phyloP scores from a whole-genome alignment of 2,329 filamentous ascomycete genomes.

The Lecanosticta acicola region DNA sequence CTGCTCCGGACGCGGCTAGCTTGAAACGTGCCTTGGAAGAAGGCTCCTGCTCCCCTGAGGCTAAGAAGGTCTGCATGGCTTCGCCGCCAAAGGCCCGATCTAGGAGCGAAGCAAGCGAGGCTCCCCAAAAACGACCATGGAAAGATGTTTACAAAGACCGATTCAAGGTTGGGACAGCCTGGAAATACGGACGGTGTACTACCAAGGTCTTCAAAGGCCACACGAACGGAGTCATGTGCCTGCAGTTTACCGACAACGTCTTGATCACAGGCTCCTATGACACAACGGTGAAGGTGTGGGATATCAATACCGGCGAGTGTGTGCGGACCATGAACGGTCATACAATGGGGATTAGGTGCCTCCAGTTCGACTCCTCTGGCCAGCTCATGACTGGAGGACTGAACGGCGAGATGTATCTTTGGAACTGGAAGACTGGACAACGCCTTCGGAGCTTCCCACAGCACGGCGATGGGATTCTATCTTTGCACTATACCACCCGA shows the following conservation, averaged over 20 bases:
- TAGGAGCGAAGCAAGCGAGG: constrained; percentile 29
- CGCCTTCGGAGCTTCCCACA: constrained; percentile 75
- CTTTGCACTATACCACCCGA: constrained; percentile 78
- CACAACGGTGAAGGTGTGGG: constrained; percentile 91
- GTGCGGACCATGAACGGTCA: constrained; percentile 81
- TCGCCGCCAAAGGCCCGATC: constrained; percentile 13
- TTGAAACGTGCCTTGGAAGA: constrained; percentile 22
- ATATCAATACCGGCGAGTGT: constrained; percentile 80
- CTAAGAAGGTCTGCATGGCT: constrained; percentile 26
- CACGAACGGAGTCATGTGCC: constrained; percentile 76
- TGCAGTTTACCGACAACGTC: constrained; percentile 80
- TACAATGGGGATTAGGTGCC: constrained; percentile 72
- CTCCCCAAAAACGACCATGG: constrained; percentile 63
- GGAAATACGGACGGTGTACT: constrained; percentile 88
- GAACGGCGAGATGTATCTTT: constrained; percentile 82
- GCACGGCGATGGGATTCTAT: constrained; percentile 77
- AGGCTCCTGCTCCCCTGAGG: constrained; percentile 20
- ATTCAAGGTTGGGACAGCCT: constrained; percentile 93
- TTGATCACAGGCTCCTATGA: constrained; percentile 95
- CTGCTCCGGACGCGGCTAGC: constrained; percentile 5
- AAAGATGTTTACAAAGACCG: constrained; percentile 95
- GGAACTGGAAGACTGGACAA: constrained; percentile 93
- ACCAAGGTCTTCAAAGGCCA: constrained; percentile 81
- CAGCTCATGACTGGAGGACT: constrained; percentile 88
- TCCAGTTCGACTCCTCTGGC: constrained; percentile 80